phyloP scores from a whole-genome alignment of 768 basidiomycete genomes.

The Gyrodon lividus region DNA sequence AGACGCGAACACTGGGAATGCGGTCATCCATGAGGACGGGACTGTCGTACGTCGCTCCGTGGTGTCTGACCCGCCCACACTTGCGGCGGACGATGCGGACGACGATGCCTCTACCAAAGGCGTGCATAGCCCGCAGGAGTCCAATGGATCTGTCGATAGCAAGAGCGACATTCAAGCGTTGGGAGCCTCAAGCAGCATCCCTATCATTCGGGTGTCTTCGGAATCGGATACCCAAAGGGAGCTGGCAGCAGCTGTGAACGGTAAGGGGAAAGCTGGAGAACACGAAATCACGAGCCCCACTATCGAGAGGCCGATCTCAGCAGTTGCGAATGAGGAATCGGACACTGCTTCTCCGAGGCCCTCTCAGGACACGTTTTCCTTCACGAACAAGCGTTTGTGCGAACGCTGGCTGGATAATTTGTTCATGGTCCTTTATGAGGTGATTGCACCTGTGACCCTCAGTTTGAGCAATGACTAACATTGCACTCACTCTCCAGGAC shows the following conservation, averaged over 20 bases:
- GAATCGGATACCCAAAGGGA: constrained; percentile 59
- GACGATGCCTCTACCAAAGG: constrained; percentile 73
- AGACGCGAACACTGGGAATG: constrained; percentile 25
- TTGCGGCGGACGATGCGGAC: constrained; percentile 43
- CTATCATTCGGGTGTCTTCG: constrained; percentile 77
- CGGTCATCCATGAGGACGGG: constrained; percentile 67
- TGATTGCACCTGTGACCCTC: constrained; percentile 31
- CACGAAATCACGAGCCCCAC: constrained; percentile 30
- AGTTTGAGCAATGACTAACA: neutral
- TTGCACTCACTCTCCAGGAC: constrained; percentile 52
- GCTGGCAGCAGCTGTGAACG: constrained; percentile 28
- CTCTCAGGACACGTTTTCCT: constrained; percentile 72
- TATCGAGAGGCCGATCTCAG: constrained; percentile 44
- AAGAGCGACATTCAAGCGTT: constrained; percentile 9
- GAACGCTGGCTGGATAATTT: constrained; percentile 98
- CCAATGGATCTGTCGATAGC: constrained; percentile 28
- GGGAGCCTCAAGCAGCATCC: constrained; percentile 34
- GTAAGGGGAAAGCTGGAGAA: constrained; percentile 35
- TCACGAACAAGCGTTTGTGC: constrained; percentile 94
- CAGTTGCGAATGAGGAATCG: constrained; percentile 36
- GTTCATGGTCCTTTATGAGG: constrained; percentile 98
- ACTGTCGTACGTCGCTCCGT: constrained; percentile 35
- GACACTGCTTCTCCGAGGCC: constrained; percentile 22
- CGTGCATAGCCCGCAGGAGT: constrained; percentile 39
- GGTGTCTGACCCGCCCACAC: constrained; percentile 23